phyloP scores from a whole-genome alignment of 306 rosid genomes.

The Cucurbita maxima region DNA sequence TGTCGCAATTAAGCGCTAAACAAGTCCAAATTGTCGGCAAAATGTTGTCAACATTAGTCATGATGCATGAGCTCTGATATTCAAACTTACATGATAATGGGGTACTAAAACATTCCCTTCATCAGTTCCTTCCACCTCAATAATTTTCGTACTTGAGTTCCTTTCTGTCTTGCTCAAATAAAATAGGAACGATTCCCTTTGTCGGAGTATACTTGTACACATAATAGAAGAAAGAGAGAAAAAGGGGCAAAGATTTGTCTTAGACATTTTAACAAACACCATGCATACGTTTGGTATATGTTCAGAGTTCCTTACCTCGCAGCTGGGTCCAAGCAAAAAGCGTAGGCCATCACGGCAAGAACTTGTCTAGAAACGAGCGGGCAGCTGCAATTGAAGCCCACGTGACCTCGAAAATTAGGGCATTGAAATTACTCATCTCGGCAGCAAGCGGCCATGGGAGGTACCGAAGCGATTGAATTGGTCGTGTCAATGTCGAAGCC shows the following conservation, averaged over 20 bases:
- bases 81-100: conserved; percentile 19
- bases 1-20: conserved; percentile 4
- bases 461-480: not conserved
- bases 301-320: conserved; percentile 9
- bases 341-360: not conserved
- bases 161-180: conserved; percentile 3
- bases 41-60: conserved; percentile 29
- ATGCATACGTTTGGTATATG: conserved; percentile 31
- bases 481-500: conserved; percentile 1
- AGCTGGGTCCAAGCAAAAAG: conserved; percentile 5
- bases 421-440: not conserved
- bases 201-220: conserved; percentile 26
- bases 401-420: not conserved
- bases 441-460: conserved; percentile 1
- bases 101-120: conserved; percentile 24
- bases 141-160: conserved; percentile 11
- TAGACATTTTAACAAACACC: conserved; percentile 23
- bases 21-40: conserved; percentile 39
- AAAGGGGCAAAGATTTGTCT: not conserved
- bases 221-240: conserved; percentile 17
- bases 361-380: not conserved
- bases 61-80: conserved; percentile 27
- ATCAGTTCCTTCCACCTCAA: conserved; percentile 6
- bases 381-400: conserved; percentile 1
- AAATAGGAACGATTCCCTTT: conserved; percentile 15